Conservation (phyloP, 1,139 yeast genomes). For the Pichia sp. region DNA sequence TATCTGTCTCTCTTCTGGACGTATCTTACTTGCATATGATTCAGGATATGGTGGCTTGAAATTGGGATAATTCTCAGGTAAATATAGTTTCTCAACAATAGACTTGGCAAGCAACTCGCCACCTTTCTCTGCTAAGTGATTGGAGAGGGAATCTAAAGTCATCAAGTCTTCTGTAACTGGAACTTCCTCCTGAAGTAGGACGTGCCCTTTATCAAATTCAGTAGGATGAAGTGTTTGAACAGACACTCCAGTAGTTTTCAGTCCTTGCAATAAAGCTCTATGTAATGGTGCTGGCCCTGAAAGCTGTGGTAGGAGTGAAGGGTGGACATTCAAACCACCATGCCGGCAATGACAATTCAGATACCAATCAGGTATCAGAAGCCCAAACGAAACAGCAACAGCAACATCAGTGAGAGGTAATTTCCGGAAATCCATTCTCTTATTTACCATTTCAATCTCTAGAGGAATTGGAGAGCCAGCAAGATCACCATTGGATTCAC, state of each 20-base stretch:
- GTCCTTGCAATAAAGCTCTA: constrained; percentile 61
- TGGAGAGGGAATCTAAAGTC: constrained; percentile 33
- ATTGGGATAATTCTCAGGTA: constrained; percentile 2
- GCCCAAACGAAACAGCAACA: constrained; percentile 87
- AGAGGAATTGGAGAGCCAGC: neutral
- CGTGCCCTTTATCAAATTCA: constrained; percentile 72
- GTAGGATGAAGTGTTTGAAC: constrained; percentile 87
- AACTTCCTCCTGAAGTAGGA: constrained; percentile 45
- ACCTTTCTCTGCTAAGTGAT: constrained; percentile 50
- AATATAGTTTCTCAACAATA: neutral
- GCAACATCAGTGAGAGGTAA: constrained; percentile 44
- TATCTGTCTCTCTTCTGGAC: constrained; percentile 35
- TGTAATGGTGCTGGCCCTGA: constrained; percentile 93
- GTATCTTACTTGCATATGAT: constrained; percentile 55
- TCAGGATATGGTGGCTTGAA: constrained; percentile 28
- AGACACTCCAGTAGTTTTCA: constrained; percentile 68
- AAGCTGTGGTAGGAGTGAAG: constrained; percentile 75
- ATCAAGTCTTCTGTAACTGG: neutral
- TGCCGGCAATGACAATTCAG: constrained; percentile 39
- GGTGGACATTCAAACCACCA: constrained; percentile 89
- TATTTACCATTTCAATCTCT: neutral
- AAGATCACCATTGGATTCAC: constrained; percentile 3
- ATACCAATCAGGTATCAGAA: constrained; percentile 59
- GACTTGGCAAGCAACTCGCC: constrained; percentile 40
- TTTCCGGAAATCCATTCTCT: neutral